Evolutionary conservation across 2,329 filamentous ascomycete species (phyloP).

Genomic region (Aspergillus fumigatiaffinis): DNA sequence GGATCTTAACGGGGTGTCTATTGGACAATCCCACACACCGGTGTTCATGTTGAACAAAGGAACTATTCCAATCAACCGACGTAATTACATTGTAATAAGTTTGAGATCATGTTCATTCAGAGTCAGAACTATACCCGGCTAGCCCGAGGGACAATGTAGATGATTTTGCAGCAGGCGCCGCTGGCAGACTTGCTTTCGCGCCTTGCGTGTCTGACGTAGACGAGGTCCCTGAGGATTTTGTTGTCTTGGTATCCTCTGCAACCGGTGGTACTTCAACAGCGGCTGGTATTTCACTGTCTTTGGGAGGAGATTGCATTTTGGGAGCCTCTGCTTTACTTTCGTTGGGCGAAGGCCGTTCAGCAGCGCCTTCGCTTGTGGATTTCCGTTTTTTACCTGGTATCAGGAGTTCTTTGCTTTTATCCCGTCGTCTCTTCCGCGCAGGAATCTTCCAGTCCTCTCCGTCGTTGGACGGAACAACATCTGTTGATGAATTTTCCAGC

Average conservation of each 20-base stretch:
- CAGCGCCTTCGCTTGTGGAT: conserved; percentile 25
- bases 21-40: neutral
- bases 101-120: conserved; percentile 27
- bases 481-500: conserved; percentile 34
- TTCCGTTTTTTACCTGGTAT: conserved; percentile 43
- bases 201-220: neutral
- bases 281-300: neutral
- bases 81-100: neutral
- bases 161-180: conserved; percentile 17
- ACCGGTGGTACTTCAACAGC: neutral
- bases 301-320: neutral
- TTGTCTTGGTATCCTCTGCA: neutral
- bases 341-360: conserved; percentile 5
- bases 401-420: conserved; percentile 40
- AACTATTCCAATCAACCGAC: neutral
- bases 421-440: conserved; percentile 52
- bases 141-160: conserved; percentile 30
- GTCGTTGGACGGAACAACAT: conserved; percentile 28
- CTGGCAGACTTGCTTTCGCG: conserved; percentile 1
- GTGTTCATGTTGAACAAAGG: neutral
- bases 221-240: neutral
- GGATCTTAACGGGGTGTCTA: neutral
- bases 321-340: conserved; percentile 3
- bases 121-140: conserved; percentile 39
- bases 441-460: conserved; percentile 49